A percentile compares a stretch with the other conserved stretches of the same genome.
These are phyloP conservation scores for Brachypodium distachyon DNA, from an alignment of 202 grass and related monocot genomes.

Conservation along the genomic window DNA sequence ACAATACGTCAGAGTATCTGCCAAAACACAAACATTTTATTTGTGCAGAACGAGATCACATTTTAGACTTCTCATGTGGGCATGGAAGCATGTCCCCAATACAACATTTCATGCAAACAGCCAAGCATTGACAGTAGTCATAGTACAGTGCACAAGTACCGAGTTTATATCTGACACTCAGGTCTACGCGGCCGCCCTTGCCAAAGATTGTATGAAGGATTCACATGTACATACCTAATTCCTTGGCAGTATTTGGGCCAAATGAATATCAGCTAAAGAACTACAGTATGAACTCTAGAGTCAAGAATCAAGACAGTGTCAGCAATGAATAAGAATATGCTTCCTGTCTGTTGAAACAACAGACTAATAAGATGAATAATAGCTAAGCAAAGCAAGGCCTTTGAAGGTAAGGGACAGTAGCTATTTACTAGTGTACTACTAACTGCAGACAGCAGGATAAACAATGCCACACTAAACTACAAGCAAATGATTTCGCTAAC, in stretches of 20 bases:
- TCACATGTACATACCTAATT: constrained; percentile 20
- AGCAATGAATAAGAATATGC: constrained; percentile 23
- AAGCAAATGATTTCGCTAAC: constrained; percentile 12
- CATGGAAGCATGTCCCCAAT: neutral
- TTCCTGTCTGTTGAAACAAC: constrained; percentile 33
- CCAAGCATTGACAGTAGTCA: neutral
- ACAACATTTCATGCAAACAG: neutral
- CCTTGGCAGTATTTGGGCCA: constrained; percentile 22
- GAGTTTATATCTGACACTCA: neutral
- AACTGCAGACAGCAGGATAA: constrained; percentile 17
- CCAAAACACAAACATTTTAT: neutral
- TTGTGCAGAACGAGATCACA: neutral
- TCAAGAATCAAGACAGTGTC: constrained; percentile 12
- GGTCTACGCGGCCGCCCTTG: neutral
- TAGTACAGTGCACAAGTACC: constrained; percentile 1
- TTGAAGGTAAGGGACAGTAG: neutral
- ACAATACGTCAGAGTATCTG: neutral
- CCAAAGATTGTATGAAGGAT: neutral
- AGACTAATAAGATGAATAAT: constrained; percentile 13
- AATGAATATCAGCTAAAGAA: constrained; percentile 6
- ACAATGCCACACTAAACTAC: constrained; percentile 16
- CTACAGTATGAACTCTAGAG: constrained; percentile 6
- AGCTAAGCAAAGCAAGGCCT: constrained; percentile 19
- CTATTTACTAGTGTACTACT: constrained; percentile 7
- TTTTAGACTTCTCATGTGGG: neutral